These are phyloP conservation scores for Pythium aristosporum DNA, from an alignment of 352 stramenopile genomes.

Conservation along the genomic window DNA sequence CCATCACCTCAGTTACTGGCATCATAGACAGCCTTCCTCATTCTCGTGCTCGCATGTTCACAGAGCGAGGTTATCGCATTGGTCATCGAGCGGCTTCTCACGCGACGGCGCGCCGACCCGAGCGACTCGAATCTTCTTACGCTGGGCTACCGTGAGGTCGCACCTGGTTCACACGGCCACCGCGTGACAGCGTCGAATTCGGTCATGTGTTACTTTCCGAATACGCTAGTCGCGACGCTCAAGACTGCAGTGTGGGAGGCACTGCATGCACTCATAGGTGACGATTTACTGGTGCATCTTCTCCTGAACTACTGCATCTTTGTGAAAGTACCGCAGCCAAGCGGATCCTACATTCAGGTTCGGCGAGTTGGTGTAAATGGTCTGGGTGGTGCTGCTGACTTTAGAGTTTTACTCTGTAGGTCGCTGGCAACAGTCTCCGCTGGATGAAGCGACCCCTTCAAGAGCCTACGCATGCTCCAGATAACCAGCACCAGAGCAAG, in stretches of 20 bases:
- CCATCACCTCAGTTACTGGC: too few species aligned
- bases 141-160: conserved; percentile 60
- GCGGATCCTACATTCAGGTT: conserved; percentile 59
- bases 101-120: conserved; percentile 36
- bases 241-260: conserved; percentile 54
- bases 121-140: conserved; percentile 65
- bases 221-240: conserved; percentile 61
- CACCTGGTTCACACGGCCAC: conserved; percentile 43
- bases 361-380: background rate
- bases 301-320: conserved; percentile 66
- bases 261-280: conserved; percentile 57
- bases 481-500: background rate
- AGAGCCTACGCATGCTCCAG: background rate
- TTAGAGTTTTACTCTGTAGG: conserved; percentile 19
- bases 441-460: conserved; percentile 15
- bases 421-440: conserved; percentile 54
- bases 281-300: conserved; percentile 67
- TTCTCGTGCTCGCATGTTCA: background rate
- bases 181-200: conserved; percentile 53
- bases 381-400: too few species aligned
- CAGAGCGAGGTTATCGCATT: conserved; percentile 24
- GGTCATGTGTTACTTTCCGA: conserved; percentile 74
- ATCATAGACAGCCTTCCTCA: too few species aligned
- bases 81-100: conserved; percentile 39
- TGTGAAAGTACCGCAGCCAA: conserved; percentile 31